phyloP scores from a whole-genome alignment of 1,284 basidiomycete species.

The Malassezia caprae region DNA sequence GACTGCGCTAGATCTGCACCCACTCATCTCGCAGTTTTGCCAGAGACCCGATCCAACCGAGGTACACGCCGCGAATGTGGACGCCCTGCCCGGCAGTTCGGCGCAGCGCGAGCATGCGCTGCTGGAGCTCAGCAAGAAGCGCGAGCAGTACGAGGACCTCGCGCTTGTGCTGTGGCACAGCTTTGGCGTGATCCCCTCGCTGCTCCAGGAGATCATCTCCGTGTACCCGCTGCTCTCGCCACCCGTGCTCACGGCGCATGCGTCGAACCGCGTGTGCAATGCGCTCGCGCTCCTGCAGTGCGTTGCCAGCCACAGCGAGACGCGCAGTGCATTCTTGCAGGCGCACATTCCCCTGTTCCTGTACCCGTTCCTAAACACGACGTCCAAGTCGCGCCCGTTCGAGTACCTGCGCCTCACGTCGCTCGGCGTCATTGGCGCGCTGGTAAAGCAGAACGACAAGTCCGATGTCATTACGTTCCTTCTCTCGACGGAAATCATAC shows the following conservation, averaged over 20 bases:
- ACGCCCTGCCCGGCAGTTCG: constrained; percentile 33
- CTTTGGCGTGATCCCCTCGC: constrained; percentile 97
- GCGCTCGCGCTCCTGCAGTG: constrained; percentile 94
- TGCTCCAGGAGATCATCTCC: constrained; percentile 94
- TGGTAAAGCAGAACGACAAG: constrained; percentile 94
- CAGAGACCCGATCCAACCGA: constrained; percentile 37
- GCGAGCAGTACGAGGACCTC: constrained; percentile 97
- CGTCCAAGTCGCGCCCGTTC: constrained; percentile 95
- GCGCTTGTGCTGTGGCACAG: constrained; percentile 97
- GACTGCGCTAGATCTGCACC: constrained; percentile 43
- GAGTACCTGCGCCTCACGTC: constrained; percentile 97
- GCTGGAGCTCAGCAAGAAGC: constrained; percentile 93
- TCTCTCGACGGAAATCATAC: constrained; percentile 97
- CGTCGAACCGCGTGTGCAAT: constrained; percentile 98
- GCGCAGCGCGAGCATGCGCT: constrained; percentile 43
- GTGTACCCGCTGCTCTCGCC: constrained; percentile 94
- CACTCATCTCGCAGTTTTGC: constrained; percentile 45
- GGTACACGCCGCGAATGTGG: constrained; percentile 11
- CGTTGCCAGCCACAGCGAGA: constrained; percentile 56
- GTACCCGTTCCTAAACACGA: constrained; percentile 98
- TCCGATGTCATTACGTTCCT: constrained; percentile 98
- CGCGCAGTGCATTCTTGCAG: constrained; percentile 42
- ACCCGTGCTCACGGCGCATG: constrained; percentile 90
- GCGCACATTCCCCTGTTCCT: constrained; percentile 97
- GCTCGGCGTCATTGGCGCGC: constrained; percentile 91